Evolutionary conservation across 2,329 filamentous ascomycete genomes (phyloP).

Genomic region (Magnaporthiopsis poae): DNA sequence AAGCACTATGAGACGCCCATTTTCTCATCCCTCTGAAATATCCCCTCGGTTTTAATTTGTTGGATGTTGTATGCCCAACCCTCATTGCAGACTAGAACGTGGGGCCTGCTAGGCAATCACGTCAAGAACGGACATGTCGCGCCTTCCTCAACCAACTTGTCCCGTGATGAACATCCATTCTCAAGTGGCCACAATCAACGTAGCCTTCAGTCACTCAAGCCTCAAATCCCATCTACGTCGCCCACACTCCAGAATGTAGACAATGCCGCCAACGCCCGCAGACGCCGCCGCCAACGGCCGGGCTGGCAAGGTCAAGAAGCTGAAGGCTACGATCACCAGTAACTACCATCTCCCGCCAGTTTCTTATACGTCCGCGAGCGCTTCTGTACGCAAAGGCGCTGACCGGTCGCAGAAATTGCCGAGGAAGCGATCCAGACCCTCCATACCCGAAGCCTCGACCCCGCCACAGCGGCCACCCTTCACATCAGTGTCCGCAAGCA

Average conservation of each 20-base stretch:
- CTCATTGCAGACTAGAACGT: no score
- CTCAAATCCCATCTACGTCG: background rate
- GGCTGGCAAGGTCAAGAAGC: background rate
- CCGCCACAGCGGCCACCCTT: conserved; percentile 23
- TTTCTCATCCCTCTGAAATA: no score
- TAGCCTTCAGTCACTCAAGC: background rate
- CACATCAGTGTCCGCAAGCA: conserved; percentile 31
- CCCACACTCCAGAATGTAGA: background rate
- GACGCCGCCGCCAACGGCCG: background rate
- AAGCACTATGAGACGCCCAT: background rate
- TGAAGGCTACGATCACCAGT: background rate
- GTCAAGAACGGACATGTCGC: background rate
- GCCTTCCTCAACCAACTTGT: background rate
- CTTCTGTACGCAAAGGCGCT: background rate
- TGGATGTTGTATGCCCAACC: no score
- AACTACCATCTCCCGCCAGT: background rate
- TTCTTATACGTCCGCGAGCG: background rate
- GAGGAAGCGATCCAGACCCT: conserved; percentile 1
- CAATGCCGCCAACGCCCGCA: background rate
- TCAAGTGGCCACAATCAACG: background rate
- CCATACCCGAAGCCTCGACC: conserved; percentile 9
- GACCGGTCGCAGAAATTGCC: background rate
- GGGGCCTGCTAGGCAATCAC: no score
- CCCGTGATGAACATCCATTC: background rate
- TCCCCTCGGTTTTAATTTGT: background rate